phyloP scores from a whole-genome alignment of 1,284 basidiomycete species.

The Cystobasidium pallidum region DNA sequence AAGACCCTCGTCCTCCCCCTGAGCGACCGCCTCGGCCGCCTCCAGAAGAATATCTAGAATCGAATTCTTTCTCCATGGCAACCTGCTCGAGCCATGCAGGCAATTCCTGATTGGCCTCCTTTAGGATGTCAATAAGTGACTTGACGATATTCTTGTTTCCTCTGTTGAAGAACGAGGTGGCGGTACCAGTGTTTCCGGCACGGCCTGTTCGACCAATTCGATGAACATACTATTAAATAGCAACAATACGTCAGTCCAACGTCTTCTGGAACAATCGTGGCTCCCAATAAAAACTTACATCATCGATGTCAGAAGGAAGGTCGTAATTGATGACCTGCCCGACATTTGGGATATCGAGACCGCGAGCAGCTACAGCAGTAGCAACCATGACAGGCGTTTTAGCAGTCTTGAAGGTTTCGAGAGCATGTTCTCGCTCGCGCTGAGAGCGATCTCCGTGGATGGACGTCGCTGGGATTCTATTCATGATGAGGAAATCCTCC shows the following conservation, averaged over 20 bases:
- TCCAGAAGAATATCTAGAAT: slow-evolving; percentile 63
- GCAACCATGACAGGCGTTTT: slow-evolving; percentile 96
- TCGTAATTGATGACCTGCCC: slow-evolving; percentile 99
- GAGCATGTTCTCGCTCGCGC: slow-evolving; percentile 92
- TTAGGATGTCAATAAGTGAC: slow-evolving; percentile 87
- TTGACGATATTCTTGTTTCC: slow-evolving; percentile 79
- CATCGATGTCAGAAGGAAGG: slow-evolving; percentile 97
- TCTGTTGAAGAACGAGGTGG: slow-evolving; percentile 64
- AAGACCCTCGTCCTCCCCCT: slow-evolving; percentile 52
- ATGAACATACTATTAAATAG: slow-evolving; percentile 73
- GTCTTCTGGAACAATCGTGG: neutral
- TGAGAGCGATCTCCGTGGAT: slow-evolving; percentile 99
- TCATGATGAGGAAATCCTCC: slow-evolving; percentile 89
- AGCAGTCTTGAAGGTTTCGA: slow-evolving; percentile 93
- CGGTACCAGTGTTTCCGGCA: slow-evolving; percentile 96
- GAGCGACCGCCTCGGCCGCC: slow-evolving; percentile 61
- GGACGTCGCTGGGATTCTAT: slow-evolving; percentile 86
- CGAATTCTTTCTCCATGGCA: slow-evolving; percentile 72
- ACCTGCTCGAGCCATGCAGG: slow-evolving; percentile 90
- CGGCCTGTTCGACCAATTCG: slow-evolving; percentile 99
- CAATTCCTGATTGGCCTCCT: slow-evolving; percentile 96
- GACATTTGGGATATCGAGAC: slow-evolving; percentile 98
- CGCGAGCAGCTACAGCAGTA: slow-evolving; percentile 97
- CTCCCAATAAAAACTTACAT: slow-evolving; percentile 58
- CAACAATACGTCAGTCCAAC: neutral